Evolutionary conservation across 2,329 filamentous ascomycete genomes (phyloP), one percentile per base, ranked within the genome.

Genomic region (Fusarium pseudocircinatum): DNA sequence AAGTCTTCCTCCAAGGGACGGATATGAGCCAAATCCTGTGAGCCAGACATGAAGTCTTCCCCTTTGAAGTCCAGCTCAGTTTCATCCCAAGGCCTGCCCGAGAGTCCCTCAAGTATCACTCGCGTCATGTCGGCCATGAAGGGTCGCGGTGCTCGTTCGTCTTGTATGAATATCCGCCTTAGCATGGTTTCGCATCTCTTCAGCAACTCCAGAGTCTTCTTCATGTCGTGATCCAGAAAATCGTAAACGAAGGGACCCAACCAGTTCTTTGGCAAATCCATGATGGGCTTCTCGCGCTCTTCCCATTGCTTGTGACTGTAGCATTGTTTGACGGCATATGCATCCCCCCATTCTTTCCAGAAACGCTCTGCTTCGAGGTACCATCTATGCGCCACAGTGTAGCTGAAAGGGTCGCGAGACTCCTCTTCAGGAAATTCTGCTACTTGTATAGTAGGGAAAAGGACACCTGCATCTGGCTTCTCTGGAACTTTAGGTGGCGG

Each of bases 361-460:
- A 66, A 50, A 30, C 53, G 36, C 13, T 78, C 75, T 26, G 59
- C 56, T 7, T 67, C 67, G 28, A 47, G 44, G 42, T 63, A 79
- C 72, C 69, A 73, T 24, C 70, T 75, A 52, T 77, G 74, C 18
- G 62, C 77, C n/a, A 78, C 37, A 22, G 76, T 79, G 22, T 78
- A 80, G 32, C 64, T 61, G 65, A 79, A 78, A 4, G 78, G 78
- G 46, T 80, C 78, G 1, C 76, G 69, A 18, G 76, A 65, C 18
- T 70, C 72, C 30, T 73, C 70, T n/a, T 79, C 60, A 6, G 78
- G 74, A 7, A 74, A 42, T 10, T 77, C n/a, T 15, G 66, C 50
- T 26, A 77, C 70, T 30, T 69, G 67, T 43, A 77, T 73, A 32
- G 43, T 60, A 16, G 64, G 39, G n/a, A 78, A 68, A 40, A 79